Evolutionary conservation across 2,329 filamentous ascomycete species (phyloP).

Genomic region (Acephala macrosclerotiorum): DNA sequence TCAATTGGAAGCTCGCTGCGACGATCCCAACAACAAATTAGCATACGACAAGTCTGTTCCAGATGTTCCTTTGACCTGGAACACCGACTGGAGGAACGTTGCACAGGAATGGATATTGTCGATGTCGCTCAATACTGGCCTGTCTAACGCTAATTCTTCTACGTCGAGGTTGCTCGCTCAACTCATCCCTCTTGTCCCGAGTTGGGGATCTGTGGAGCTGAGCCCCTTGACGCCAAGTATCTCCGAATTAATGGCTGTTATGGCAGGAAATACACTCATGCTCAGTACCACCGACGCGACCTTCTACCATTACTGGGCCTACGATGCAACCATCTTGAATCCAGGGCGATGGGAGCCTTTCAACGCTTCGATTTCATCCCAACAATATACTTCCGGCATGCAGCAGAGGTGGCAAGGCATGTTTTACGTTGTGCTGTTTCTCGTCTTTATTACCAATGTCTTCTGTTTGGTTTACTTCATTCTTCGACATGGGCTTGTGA

Average conservation of each 20-base stretch:
- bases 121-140: constrained; percentile 63
- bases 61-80: constrained; percentile 44
- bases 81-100: constrained; percentile 62
- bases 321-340: constrained; percentile 49
- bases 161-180: constrained; percentile 66
- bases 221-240: constrained; percentile 64
- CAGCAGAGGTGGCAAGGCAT: constrained; percentile 64
- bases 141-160: constrained; percentile 61
- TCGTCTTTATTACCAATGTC: constrained; percentile 72
- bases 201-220: constrained; percentile 49
- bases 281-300: constrained; percentile 64
- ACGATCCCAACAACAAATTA: constrained; percentile 59
- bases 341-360: constrained; percentile 63
- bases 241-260: constrained; percentile 76
- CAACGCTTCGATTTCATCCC: constrained; percentile 66
- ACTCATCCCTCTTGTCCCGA: constrained; percentile 51
- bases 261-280: constrained; percentile 72
- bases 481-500: constrained; percentile 66
- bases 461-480: constrained; percentile 69
- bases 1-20: constrained; percentile 66
- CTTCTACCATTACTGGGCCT: constrained; percentile 64
- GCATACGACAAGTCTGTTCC: constrained; percentile 59
- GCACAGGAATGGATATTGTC: constrained; percentile 61
- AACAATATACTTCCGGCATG: constrained; percentile 76
- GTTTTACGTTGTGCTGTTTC: constrained; percentile 71